Percentiles rank a stretch among this genome's conserved stretches.
These are phyloP conservation scores for Cladosporium colombiae DNA, from an alignment of 2,329 filamentous ascomycete species.

Conservation along the genomic window DNA sequence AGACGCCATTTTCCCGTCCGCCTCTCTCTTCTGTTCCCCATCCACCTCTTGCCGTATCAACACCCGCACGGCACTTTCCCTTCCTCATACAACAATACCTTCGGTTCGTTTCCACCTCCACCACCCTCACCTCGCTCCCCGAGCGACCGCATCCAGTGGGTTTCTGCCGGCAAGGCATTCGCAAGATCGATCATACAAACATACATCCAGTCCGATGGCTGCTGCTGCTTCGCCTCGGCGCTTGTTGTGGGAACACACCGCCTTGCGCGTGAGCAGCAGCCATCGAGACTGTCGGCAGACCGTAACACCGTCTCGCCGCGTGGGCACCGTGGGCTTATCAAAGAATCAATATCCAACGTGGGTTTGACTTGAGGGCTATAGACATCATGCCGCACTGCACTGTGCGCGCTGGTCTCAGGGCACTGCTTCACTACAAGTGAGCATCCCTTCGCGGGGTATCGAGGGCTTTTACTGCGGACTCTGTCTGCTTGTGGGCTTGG, in stretches of 20 bases:
- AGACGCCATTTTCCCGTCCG: background rate
- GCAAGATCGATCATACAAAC: constrained; percentile 8
- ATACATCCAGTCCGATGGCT: constrained; percentile 17
- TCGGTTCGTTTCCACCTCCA: constrained; percentile 1
- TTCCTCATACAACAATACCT: background rate
- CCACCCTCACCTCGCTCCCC: background rate
- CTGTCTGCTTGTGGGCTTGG: constrained; percentile 36
- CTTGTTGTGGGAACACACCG: constrained; percentile 54
- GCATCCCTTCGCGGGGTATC: constrained; percentile 34
- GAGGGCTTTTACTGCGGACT: constrained; percentile 37
- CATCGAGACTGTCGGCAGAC: constrained; percentile 42
- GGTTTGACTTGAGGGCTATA: constrained; percentile 38
- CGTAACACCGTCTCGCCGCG: constrained; percentile 40
- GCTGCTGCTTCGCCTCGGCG: constrained; percentile 43
- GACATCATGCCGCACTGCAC: constrained; percentile 25
- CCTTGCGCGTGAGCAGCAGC: constrained; percentile 43
- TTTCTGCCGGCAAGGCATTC: constrained; percentile 14
- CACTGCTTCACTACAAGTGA: constrained; percentile 12
- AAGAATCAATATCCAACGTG: constrained; percentile 27
- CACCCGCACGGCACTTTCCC: constrained; percentile 6
- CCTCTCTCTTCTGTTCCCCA: background rate
- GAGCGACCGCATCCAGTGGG: constrained; percentile 13
- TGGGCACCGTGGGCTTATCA: constrained; percentile 31
- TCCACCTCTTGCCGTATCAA: constrained; percentile 1
- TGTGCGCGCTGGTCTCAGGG: constrained; percentile 24